Percentiles rank a stretch among this genome's conserved stretches.
These are phyloP conservation scores for Funneliformis caledonium DNA, from an alignment of 371 early-diverging fungal genomes.

Conservation along the genomic window DNA sequence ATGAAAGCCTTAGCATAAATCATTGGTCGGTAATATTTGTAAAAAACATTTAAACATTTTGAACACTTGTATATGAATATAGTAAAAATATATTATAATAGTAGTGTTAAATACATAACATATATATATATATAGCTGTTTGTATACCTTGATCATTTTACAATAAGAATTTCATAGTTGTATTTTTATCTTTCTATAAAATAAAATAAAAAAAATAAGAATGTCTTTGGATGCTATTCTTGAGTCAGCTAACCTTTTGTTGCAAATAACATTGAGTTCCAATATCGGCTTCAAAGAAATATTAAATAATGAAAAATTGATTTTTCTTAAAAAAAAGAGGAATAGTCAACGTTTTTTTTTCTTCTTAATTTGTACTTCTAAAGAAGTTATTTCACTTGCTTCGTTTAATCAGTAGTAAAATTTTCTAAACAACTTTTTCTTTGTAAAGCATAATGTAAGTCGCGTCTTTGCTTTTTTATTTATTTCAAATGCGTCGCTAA, in stretches of 20 bases:
- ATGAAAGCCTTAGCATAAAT: not conserved
- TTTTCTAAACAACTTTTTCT: not conserved
- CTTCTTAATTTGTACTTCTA: slow-evolving; percentile 13
- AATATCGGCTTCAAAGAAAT: slow-evolving; percentile 6
- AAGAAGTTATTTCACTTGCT: not conserved
- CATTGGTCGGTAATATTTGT: no score
- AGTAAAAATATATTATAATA: no score
- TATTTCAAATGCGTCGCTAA: not conserved
- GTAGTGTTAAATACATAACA: no score
- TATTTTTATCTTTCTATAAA: no score
- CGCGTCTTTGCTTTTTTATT: slow-evolving; percentile 12
- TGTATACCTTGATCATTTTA: no score
- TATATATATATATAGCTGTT: no score
- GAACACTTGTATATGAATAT: no score
- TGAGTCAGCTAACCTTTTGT: not conserved
- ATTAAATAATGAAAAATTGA: slow-evolving; percentile 2
- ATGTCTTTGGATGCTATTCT: slow-evolving; percentile 12
- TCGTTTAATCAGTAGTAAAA: not conserved
- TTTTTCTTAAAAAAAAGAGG: slow-evolving; percentile 11
- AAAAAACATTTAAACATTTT: no score
- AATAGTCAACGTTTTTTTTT: not conserved
- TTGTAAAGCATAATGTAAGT: not conserved
- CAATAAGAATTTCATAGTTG: no score
- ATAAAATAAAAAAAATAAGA: no score
- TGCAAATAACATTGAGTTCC: not conserved